These are phyloP conservation scores for Tuber umbilicatum DNA, from an alignment of 495 filamentous ascomycete genomes.

Conservation along the genomic window DNA sequence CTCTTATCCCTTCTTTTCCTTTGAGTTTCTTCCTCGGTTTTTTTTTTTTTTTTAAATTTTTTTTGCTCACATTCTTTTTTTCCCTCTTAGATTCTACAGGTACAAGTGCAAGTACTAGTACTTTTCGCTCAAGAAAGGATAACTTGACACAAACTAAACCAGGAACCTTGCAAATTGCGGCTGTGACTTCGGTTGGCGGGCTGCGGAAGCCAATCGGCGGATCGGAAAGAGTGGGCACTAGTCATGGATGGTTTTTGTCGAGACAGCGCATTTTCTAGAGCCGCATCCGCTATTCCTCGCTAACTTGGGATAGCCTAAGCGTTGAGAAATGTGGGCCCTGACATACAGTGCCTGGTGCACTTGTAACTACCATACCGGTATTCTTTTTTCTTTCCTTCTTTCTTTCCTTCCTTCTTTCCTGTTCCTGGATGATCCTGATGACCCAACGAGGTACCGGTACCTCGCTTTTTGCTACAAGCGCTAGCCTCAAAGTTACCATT, in stretches of 20 bases:
- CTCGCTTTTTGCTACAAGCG: not conserved
- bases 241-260: conserved; percentile 14
- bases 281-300: conserved; percentile 17
- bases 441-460: not conserved
- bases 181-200: conserved; percentile 24
- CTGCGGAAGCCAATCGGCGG: conserved; percentile 26
- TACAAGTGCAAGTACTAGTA: not conserved
- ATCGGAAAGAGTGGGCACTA: conserved; percentile 23
- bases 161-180: conserved; percentile 17
- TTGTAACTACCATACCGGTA: no score
- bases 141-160: not conserved
- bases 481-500: not conserved
- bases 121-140: not conserved
- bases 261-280: conserved; percentile 32
- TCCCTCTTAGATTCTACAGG: not conserved
- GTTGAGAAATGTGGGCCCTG: not conserved
- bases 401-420: not conserved
- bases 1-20: not conserved
- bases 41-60: not conserved
- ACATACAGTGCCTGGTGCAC: not conserved
- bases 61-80: not conserved
- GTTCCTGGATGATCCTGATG: not conserved
- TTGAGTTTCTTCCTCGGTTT: not conserved
- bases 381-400: not conserved
- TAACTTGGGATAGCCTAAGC: not conserved